Conservation (phyloP, 2,329 filamentous ascomycete genomes). For the Cryphonectria japonica region DNA sequence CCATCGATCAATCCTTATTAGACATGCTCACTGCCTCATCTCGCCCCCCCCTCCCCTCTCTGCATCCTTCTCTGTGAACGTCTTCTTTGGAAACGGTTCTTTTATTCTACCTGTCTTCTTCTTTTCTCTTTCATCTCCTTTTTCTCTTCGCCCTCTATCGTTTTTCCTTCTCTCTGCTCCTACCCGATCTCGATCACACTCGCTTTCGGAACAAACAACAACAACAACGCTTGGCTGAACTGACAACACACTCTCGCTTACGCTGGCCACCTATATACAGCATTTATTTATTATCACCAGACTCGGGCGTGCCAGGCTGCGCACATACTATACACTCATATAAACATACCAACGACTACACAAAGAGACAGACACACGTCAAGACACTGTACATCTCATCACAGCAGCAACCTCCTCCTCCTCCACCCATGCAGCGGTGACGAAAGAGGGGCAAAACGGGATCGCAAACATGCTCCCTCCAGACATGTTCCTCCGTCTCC, state of each 20-base stretch:
- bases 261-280: background rate
- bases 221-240: background rate
- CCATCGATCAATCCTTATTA: conserved; percentile 1
- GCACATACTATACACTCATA: background rate
- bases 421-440: conserved; percentile 15
- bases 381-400: background rate
- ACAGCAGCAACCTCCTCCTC: too few species aligned
- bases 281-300: background rate
- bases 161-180: background rate
- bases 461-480: conserved; percentile 20
- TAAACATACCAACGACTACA: background rate
- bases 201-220: conserved; percentile 1
- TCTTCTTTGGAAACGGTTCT: background rate
- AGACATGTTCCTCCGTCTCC: conserved; percentile 37
- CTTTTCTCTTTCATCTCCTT: background rate
- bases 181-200: background rate
- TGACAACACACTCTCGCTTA: background rate
- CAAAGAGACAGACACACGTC: background rate
- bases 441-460: conserved; percentile 1
- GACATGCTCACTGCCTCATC: conserved; percentile 5
- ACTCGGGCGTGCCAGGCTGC: background rate
- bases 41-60: conserved; percentile 4
- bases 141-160: too few species aligned
- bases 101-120: background rate
- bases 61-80: background rate